Evolutionary conservation across 305 asterid genomes (phyloP), one percentile per base, ranked within the genome.

Genomic region (Striga hermonthica): DNA sequence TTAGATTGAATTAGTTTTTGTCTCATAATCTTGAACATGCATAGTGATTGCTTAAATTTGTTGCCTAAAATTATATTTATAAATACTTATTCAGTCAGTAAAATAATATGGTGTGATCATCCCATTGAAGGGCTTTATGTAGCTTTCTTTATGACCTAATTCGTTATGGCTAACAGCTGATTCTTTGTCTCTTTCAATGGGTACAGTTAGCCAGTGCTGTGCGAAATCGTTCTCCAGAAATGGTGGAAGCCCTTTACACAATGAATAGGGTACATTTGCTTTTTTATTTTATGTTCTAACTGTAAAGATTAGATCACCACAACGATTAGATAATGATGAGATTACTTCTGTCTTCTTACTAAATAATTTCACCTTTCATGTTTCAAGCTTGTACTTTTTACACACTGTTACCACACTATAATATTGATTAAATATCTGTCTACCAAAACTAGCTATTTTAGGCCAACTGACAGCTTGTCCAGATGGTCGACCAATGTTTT

Each of bases 231-330:
- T 74, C 93, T 69, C 62, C 76, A 15, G 96, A 87, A 56, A 92
- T 92, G 98, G 95, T 82, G 81, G 97, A 92, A 80, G 79, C 96
- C 59, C 86, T 92, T 72, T 92, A 81, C 85, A 79, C 87, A 48
- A 85, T 87, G 97, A 92, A 92, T 71, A 82, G 78, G 86, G 97
- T 87, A 76, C 65, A 22, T 64, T 49, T 67, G 66, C 15, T 70
- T 69, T 50, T 60, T 34, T 6, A 53, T 64, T 64, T 56, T 67
- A 50, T 63, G 14, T 48, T 45, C 61, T 50, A 5, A 41, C 31
- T n/a, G 52, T 45, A 66, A 57, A 60, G 50, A 56, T 44, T 50
- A 54, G 22, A 67, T 43, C 31, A 22, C 31, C 31, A 2, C 2
- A 22, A 22, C 31, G 31, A 22, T 22, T 22, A 22, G 31, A 22